Evolutionary conservation across 306 rosid genomes (phyloP).

Genomic region (Cercis canadensis): DNA sequence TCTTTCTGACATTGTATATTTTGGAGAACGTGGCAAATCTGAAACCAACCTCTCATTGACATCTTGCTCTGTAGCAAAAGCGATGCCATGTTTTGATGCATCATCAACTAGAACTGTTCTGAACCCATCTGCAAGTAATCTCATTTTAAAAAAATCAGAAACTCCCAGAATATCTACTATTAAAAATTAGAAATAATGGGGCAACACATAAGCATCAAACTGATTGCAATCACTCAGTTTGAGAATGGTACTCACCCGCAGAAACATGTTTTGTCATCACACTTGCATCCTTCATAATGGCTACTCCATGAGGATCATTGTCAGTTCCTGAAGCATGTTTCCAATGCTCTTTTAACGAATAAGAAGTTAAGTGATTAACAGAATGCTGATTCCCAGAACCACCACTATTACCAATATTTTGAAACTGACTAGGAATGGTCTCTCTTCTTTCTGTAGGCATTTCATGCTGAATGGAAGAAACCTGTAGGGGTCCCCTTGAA

Average conservation of each 20-base stretch:
- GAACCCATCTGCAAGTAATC: conserved; percentile 34
- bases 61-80: conserved; percentile 58
- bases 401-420: conserved; percentile 48
- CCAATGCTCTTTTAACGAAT: conserved; percentile 78
- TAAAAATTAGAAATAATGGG: conserved; percentile 21
- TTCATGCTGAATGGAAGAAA: conserved; percentile 67
- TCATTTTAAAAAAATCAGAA: conserved; percentile 35
- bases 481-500: conserved; percentile 62
- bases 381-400: conserved; percentile 57
- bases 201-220: conserved; percentile 9
- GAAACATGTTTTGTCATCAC: conserved; percentile 56
- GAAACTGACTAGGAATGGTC: conserved; percentile 61
- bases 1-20: conserved; percentile 87
- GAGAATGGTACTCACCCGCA: conserved; percentile 59
- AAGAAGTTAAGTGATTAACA: conserved; percentile 53
- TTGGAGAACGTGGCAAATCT: conserved; percentile 63
- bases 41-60: conserved; percentile 55
- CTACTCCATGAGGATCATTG: conserved; percentile 55
- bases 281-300: conserved; percentile 60
- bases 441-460: conserved; percentile 70
- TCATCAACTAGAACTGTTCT: conserved; percentile 39
- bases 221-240: conserved; percentile 18
- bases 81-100: conserved; percentile 38
- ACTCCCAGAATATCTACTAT: conserved; percentile 39
- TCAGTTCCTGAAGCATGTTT: conserved; percentile 67